Evolutionary conservation across 1,139 yeast genomes (phyloP).

Genomic region (Suhomyces chickasaworum): DNA sequence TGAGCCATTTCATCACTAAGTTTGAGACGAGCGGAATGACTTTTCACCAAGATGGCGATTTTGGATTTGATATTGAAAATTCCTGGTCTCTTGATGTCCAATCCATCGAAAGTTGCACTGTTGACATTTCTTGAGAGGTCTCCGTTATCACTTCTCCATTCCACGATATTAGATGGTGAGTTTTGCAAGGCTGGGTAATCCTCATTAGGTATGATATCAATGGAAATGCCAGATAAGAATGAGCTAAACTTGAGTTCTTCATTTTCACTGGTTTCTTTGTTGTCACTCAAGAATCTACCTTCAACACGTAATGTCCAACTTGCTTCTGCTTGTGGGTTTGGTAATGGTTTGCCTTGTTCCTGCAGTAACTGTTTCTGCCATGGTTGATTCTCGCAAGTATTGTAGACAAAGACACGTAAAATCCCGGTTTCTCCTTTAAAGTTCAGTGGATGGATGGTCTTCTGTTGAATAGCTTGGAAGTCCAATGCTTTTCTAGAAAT

Average conservation of each 20-base stretch:
- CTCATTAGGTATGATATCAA: slow-evolving; percentile 61
- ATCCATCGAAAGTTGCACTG: slow-evolving; percentile 65
- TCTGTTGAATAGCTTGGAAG: slow-evolving; percentile 69
- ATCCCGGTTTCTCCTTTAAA: slow-evolving; percentile 53
- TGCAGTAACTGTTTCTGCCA: slow-evolving; percentile 68
- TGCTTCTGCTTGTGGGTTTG: slow-evolving; percentile 43
- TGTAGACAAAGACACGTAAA: slow-evolving; percentile 80
- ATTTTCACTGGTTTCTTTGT: slow-evolving; percentile 26
- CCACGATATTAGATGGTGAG: slow-evolving; percentile 39
- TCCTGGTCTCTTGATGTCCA: slow-evolving; percentile 84
- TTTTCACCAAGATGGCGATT: slow-evolving; percentile 80
- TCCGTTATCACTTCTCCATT: slow-evolving; percentile 39
- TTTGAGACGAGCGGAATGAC: slow-evolving; percentile 61
- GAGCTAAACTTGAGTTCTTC: slow-evolving; percentile 62
- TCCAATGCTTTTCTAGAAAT: slow-evolving; percentile 83
- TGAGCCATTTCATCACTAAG: slow-evolving; percentile 65
- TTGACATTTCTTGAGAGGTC: slow-evolving; percentile 17
- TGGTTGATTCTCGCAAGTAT: slow-evolving; percentile 82
- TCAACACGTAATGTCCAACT: slow-evolving; percentile 88
- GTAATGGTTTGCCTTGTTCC: slow-evolving; percentile 26
- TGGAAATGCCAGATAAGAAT: slow-evolving; percentile 79
- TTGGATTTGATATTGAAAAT: slow-evolving; percentile 63
- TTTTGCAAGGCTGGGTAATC: slow-evolving; percentile 42
- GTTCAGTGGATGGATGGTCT: slow-evolving; percentile 46
- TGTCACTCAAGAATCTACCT: slow-evolving; percentile 64